Base-by-base conservation (phyloP, 2,329 filamentous ascomycete species). In the Colletotrichum sp. region DNA sequence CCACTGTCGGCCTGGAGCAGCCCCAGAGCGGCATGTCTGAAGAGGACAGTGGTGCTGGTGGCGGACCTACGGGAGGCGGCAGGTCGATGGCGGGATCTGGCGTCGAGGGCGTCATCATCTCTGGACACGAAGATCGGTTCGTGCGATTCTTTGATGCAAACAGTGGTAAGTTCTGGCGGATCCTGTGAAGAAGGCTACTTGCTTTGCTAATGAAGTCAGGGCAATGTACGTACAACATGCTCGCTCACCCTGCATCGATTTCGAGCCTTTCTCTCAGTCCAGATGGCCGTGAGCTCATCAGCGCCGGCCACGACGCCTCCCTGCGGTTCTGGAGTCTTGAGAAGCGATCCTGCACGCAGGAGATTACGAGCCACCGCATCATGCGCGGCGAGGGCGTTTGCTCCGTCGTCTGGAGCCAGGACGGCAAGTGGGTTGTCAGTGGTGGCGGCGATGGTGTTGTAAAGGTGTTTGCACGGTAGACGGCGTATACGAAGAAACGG, bases 141-240 rank as follows among this genome's bases (percentile, higher is more conserved):
- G 96, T 99, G 80, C 91, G 96, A 79, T 98, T 99, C 89, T 99
- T 98, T 84, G 97, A 99, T 88, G 97, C 97, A 78, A 98, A 99
- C 83, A 98, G 95, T 86, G 97, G 97, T 98, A 94, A 86, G 95
- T 91, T 57, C 39, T 61, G 32, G 11, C 8, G 25, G 7, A 16
- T 68, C 8, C 19, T 44, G 63, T 8, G 25, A 8, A 22, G 16
- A 7, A n/a, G 34, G 30, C 25, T 30, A 11, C 12, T 39, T 64
- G 15, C 60, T 67, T 39, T 64, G 15, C 60, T 67, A 59, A 74
- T 11, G 63, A 44, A 34, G 16, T 19, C 34, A 98, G 97, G 97
- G 73, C 97, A 99, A 95, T 98, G 96, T 87, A 98, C 97, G 78
- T 99, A 99, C 86, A 98, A 94, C 81, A 99, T 99, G 97, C 92